Evolutionary conservation across 2,329 filamentous ascomycete species (phyloP).

Genomic region (Venturia carpophila): DNA sequence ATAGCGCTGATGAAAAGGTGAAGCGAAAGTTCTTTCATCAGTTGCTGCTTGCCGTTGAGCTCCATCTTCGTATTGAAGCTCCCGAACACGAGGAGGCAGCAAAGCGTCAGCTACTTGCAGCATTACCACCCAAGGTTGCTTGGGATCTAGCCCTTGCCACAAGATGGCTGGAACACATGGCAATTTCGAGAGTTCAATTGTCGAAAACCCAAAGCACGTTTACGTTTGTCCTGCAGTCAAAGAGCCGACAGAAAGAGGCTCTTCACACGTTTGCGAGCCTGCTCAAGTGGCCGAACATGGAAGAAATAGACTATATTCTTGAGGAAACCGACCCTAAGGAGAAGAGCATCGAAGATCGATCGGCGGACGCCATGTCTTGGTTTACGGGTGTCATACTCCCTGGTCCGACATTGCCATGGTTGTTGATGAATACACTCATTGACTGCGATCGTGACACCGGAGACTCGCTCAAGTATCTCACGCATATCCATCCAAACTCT

Average conservation of each 20-base stretch:
- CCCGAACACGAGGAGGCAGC: constrained; percentile 52
- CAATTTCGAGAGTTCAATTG: constrained; percentile 52
- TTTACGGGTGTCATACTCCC: constrained; percentile 67
- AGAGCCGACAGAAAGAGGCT: constrained; percentile 60
- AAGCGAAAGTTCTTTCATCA: constrained; percentile 68
- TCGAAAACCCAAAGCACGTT: constrained; percentile 41
- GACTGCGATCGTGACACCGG: constrained; percentile 65
- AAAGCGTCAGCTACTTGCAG: constrained; percentile 55
- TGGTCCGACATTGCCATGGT: constrained; percentile 61
- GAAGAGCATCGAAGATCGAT: constrained; percentile 48
- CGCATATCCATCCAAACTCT: constrained; percentile 58
- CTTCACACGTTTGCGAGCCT: constrained; percentile 60
- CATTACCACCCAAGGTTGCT: constrained; percentile 61
- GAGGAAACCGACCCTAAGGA: constrained; percentile 47
- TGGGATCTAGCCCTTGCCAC: constrained; percentile 68
- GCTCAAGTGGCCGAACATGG: constrained; percentile 71
- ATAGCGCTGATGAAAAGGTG: constrained; percentile 46
- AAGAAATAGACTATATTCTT: constrained; percentile 54
- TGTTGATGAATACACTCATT: constrained; percentile 71
- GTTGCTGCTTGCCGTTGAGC: constrained; percentile 63
- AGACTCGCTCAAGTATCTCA: constrained; percentile 57
- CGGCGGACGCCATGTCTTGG: constrained; percentile 68
- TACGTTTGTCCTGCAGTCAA: constrained; percentile 55
- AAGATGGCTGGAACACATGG: constrained; percentile 63
- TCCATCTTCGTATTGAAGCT: constrained; percentile 62